Evolutionary conservation across 306 rosid species (phyloP), one percentile per base, ranked within the genome.

Genomic region (Acacia melanoxylon): DNA sequence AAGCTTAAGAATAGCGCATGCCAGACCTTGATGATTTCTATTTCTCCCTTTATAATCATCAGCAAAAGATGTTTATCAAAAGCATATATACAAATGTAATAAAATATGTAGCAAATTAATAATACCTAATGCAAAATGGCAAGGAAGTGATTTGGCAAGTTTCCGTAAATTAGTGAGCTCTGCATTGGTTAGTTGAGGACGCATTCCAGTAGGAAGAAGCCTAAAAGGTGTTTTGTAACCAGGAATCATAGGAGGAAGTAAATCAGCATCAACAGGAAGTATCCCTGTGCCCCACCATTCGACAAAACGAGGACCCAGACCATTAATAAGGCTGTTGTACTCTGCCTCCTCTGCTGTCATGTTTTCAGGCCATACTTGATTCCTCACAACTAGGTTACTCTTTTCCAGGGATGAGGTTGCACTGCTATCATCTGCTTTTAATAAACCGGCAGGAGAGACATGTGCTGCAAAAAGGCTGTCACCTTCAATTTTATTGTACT

Each of bases 231-330:
- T 90, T 82, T 77, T 93, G 85, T 93, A 93, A 63, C 88, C 97
- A 22, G 98, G 97, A 78, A 95, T 48, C 15, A 45, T 88, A n/a
- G 89, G 89, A 59, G 94, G 92, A 82, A 95, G 97, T 52, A 91
- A 86, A 89, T 95, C 99, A 42, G 98, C 99, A 91, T 95, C 96
- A 81, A 95, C 89, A 49, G 99, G 99, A 86, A 93, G 91, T 76
- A 93, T 82, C 83, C 99, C 99, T 0, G 93, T 92, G 40, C 97
- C 97, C 99, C 99, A 93, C 95, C 95, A 95, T 62, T 90, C 99
- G 29, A 80, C 91, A 86, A 89, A 95, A 80, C 99, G 98, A 48
- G 96, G 93, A 77, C 99, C 99, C 62, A 95, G 92, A 68, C 79
- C 93, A 86, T 90, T 94, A 75, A 95, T 83, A 80, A 95, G 74